phyloP scores from a whole-genome alignment of 805 yeast genomes.

The Wickerhamiella hasegawae region DNA sequence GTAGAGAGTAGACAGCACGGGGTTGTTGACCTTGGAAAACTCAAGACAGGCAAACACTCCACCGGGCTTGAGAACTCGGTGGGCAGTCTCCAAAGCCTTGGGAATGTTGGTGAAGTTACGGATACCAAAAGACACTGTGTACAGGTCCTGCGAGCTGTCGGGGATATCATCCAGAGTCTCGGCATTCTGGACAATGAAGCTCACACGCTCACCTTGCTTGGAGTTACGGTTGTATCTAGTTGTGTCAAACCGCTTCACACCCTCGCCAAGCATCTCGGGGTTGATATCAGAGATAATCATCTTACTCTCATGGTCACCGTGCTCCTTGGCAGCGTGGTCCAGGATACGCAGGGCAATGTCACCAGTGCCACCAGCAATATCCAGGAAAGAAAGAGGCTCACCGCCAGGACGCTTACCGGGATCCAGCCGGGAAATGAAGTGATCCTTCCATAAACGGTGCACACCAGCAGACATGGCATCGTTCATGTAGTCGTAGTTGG shows the following conservation, averaged over 20 bases:
- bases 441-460: slow-evolving; percentile 89
- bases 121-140: slow-evolving; percentile 94
- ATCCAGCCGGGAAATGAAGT: slow-evolving; percentile 72
- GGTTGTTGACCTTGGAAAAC: slow-evolving; percentile 80
- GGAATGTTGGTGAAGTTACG: slow-evolving; percentile 92
- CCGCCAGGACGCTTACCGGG: slow-evolving; percentile 87
- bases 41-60: slow-evolving; percentile 95
- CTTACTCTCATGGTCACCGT: slow-evolving; percentile 55
- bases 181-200: slow-evolving; percentile 82
- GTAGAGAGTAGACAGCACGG: slow-evolving; percentile 56
- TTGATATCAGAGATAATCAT: slow-evolving; percentile 94
- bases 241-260: slow-evolving; percentile 52
- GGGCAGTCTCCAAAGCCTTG: slow-evolving; percentile 87
- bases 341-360: slow-evolving; percentile 92
- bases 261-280: slow-evolving; percentile 90
- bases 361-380: slow-evolving; percentile 98
- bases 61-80: slow-evolving; percentile 90
- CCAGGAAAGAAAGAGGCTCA: slow-evolving; percentile 72
- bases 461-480: slow-evolving; percentile 95
- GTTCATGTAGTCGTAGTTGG: slow-evolving; percentile 90
- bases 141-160: slow-evolving; percentile 80
- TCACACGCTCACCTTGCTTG: slow-evolving; percentile 53
- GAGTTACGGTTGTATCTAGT: slow-evolving; percentile 24
- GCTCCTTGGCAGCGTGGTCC: slow-evolving; percentile 72
- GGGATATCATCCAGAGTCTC: slow-evolving; percentile 72